These are phyloP conservation scores for Aspergillus persii DNA, from an alignment of 2,329 filamentous ascomycete species.

Conservation along the genomic window DNA sequence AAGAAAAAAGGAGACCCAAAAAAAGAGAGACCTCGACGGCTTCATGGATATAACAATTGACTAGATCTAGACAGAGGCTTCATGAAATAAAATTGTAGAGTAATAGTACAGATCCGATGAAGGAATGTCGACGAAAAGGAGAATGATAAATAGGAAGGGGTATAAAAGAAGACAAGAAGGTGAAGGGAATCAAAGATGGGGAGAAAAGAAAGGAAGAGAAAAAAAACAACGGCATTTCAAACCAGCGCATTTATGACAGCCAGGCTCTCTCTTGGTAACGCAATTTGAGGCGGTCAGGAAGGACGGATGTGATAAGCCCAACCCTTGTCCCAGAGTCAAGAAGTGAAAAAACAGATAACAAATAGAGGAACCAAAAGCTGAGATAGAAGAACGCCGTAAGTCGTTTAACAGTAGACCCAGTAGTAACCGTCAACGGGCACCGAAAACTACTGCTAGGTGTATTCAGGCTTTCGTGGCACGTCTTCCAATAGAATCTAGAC, in stretches of 20 bases:
- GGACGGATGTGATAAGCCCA: not conserved
- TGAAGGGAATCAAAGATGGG: conserved; percentile 6
- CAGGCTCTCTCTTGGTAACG: not conserved
- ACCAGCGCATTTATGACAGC: not conserved
- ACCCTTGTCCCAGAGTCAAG: not conserved
- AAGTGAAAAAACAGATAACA: conserved; percentile 4
- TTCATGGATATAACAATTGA: not conserved
- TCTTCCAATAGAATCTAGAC: conserved; percentile 22
- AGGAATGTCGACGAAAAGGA: not conserved
- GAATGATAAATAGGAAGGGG: conserved; percentile 15
- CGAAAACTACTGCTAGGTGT: not conserved
- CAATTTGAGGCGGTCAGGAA: not conserved
- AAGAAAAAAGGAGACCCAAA: not conserved
- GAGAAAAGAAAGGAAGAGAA: not conserved
- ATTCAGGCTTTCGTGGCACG: conserved; percentile 19
- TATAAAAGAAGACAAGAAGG: conserved; percentile 20
- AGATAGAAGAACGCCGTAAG: not conserved
- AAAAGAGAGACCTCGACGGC: not conserved
- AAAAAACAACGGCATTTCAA: not conserved
- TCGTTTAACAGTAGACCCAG: not conserved
- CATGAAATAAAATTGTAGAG: conserved; percentile 13
- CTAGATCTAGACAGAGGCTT: conserved; percentile 17
- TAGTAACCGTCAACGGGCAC: not conserved
- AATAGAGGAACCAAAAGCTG: not conserved
- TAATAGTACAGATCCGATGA: conserved; percentile 21